Conservation (phyloP, 805 yeast species). For the Wickerhamomyces subpelliculosus region DNA sequence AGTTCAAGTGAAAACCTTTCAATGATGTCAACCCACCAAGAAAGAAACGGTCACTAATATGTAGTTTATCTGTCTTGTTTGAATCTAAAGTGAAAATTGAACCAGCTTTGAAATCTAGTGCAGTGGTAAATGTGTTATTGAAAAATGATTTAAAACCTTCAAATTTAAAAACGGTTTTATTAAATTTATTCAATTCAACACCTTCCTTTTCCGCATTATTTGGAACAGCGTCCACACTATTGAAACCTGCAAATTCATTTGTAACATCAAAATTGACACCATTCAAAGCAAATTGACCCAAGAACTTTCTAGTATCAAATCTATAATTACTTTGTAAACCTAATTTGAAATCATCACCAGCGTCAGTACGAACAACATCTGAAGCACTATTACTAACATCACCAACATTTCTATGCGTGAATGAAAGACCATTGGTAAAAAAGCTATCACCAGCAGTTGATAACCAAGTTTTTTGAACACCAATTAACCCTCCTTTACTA, state of each 20-base stretch:
- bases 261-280: constrained; percentile 37
- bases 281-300: constrained; percentile 34
- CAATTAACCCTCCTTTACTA: constrained; percentile 39
- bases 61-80: constrained; percentile 33
- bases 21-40: constrained; percentile 62
- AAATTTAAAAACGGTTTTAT: constrained; percentile 13
- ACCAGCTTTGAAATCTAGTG: constrained; percentile 44
- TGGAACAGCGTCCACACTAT: constrained; percentile 24
- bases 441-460: constrained; percentile 16
- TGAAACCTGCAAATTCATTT: constrained; percentile 35
- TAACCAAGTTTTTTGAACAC: constrained; percentile 35
- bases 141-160: constrained; percentile 33
- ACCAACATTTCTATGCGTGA: constrained; percentile 49
- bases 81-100: constrained; percentile 31
- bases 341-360: constrained; percentile 53
- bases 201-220: constrained; percentile 24
- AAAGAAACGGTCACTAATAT: constrained; percentile 64
- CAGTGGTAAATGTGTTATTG: constrained; percentile 39
- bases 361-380: constrained; percentile 44
- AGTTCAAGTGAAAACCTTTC: constrained; percentile 56
- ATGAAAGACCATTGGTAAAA: constrained; percentile 50
- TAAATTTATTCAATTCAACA: constrained; percentile 20
- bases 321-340: constrained; percentile 35
- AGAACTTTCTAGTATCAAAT: constrained; percentile 37
- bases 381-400: constrained; percentile 48